These are phyloP conservation scores for Tetrahymena elliotti DNA, from an alignment of 73 alveolate genomes.

Conservation along the genomic window DNA sequence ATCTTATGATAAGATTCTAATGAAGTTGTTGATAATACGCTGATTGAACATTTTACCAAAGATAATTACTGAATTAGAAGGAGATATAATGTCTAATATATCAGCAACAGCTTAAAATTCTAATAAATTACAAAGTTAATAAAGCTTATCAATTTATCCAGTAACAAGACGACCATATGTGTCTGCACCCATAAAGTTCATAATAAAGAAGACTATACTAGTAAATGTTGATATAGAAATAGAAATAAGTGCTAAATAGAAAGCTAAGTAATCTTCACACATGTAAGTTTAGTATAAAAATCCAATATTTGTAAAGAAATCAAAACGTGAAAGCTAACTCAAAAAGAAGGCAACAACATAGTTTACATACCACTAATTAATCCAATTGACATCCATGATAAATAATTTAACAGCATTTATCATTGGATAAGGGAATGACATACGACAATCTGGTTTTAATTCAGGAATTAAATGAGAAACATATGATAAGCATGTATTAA, in stretches of 20 bases:
- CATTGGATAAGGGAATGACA: background rate
- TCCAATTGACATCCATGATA: background rate
- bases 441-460: background rate
- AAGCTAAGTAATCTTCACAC: background rate
- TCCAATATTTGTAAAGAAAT: background rate
- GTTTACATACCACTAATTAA: background rate
- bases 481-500: background rate
- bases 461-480: background rate
- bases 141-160: background rate
- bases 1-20: background rate
- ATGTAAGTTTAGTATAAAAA: background rate
- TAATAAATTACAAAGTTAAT: background rate
- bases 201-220: background rate
- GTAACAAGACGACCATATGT: background rate
- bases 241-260: background rate
- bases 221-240: background rate
- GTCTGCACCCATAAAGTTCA: background rate
- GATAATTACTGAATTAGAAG: background rate
- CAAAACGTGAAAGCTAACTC: background rate
- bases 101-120: background rate
- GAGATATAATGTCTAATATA: background rate
- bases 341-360: background rate
- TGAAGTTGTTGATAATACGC: background rate
- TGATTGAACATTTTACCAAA: background rate
- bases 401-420: background rate